phyloP scores from a whole-genome alignment of 2,329 filamentous ascomycete genomes.

The Nothopassalora personata region DNA sequence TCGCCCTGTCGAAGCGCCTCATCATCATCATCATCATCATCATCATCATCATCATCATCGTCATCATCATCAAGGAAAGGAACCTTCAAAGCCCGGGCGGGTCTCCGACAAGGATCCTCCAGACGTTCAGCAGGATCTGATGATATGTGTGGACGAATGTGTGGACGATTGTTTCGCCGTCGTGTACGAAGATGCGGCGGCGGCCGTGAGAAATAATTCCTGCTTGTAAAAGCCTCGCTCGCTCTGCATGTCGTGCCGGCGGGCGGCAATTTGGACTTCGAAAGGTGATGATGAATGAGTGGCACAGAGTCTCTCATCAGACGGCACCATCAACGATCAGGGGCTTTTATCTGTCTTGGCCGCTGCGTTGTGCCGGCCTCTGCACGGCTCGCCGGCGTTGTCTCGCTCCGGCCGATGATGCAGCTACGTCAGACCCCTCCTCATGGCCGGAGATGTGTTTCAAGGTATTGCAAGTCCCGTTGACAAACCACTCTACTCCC shows the following conservation, averaged over 20 bases:
- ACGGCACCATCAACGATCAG: neutral
- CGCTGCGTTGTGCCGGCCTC: neutral
- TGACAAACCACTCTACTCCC: neutral
- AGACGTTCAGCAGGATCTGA: neutral
- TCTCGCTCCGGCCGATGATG: neutral
- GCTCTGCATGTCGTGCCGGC: no score
- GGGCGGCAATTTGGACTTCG: neutral
- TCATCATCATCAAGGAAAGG: no score
- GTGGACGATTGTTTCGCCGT: neutral
- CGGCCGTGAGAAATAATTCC: neutral
- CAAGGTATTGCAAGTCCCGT: neutral
- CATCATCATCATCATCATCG: no score
- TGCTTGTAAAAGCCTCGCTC: no score
- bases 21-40: no score
- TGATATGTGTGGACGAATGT: neutral
- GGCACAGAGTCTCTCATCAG: neutral
- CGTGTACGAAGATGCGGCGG: neutral
- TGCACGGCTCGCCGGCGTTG: neutral
- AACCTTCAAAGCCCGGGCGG: neutral
- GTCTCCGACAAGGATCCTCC: neutral
- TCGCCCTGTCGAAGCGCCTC: neutral
- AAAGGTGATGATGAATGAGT: no score
- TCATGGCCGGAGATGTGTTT: neutral
- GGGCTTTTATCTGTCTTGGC: neutral
- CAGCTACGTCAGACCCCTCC: neutral